These are phyloP conservation scores for Wickerhamomyces chambardii DNA, from an alignment of 805 yeast genomes.

Conservation along the genomic window DNA sequence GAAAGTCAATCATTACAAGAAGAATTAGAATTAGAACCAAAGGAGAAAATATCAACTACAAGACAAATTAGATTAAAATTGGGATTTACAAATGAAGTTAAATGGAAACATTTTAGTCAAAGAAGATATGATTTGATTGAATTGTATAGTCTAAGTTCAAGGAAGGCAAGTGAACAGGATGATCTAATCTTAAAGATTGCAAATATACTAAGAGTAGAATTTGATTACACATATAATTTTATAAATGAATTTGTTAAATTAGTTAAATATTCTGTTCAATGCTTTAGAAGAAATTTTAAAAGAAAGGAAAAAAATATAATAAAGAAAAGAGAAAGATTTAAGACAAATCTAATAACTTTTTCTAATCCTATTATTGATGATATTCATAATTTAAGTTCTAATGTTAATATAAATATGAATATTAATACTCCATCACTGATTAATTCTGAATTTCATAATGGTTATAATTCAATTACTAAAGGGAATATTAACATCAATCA, in stretches of 20 bases:
- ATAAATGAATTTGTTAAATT: slow-evolving; percentile 71
- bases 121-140: slow-evolving; percentile 80
- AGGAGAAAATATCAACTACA: too few relatives aligned
- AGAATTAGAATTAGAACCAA: too few relatives aligned
- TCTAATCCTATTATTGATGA: too few relatives aligned
- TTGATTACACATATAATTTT: slow-evolving; percentile 47
- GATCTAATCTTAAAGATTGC: slow-evolving; percentile 70
- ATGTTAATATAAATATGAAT: too few relatives aligned
- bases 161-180: slow-evolving; percentile 87
- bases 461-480: too few relatives aligned
- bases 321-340: neutral
- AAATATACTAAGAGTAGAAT: slow-evolving; percentile 61
- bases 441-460: too few relatives aligned
- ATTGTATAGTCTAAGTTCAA: slow-evolving; percentile 39
- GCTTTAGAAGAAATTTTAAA: slow-evolving; percentile 76
- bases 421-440: too few relatives aligned
- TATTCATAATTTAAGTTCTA: too few relatives aligned
- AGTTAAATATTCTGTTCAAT: slow-evolving; percentile 83
- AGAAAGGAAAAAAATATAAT: slow-evolving; percentile 26
- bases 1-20: too few relatives aligned
- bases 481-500: too few relatives aligned
- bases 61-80: slow-evolving; percentile 33
- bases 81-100: slow-evolving; percentile 64
- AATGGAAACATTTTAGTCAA: slow-evolving; percentile 81
- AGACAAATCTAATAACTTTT: too few relatives aligned